A percentile compares a stretch with the other conserved stretches of the same genome.
Conservation (phyloP, 495 filamentous ascomycete species). For the Aspergillus affinis region DNA sequence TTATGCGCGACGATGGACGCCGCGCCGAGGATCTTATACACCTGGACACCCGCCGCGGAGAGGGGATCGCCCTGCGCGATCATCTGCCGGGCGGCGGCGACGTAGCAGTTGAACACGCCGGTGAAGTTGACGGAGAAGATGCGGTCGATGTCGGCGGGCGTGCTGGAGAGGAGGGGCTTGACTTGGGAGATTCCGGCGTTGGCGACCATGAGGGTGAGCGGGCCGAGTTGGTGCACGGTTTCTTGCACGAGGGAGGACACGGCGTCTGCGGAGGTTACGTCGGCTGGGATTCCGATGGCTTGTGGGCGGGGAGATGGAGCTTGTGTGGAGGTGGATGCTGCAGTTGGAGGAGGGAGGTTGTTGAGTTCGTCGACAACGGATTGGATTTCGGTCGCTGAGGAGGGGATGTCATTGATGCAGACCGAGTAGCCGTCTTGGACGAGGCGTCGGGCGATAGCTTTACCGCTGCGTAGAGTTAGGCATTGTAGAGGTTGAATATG, state of each 20-base stretch:
- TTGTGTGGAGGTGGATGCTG: too few species aligned
- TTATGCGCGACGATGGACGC: constrained; percentile 58
- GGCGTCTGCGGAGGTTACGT: constrained; percentile 50
- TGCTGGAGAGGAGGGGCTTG: constrained; percentile 59
- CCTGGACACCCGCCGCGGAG: constrained; percentile 33
- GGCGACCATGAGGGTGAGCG: constrained; percentile 37
- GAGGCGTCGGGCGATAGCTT: constrained; percentile 59
- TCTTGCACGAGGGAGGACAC: constrained; percentile 50
- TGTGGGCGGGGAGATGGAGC: constrained; percentile 30
- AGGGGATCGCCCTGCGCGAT: constrained; percentile 29
- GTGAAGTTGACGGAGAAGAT: constrained; percentile 61
- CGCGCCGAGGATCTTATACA: constrained; percentile 55
- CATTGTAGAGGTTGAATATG: too few species aligned
- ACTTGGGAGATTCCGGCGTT: constrained; percentile 66
- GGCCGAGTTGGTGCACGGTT: constrained; percentile 48
- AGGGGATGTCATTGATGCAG: constrained; percentile 58
- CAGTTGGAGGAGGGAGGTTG: not conserved
- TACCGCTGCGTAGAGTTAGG: constrained; percentile 40
- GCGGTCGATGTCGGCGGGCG: constrained; percentile 52
- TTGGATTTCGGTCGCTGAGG: constrained; percentile 44
- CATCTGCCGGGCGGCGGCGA: constrained; percentile 67
- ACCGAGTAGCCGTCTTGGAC: constrained; percentile 60
- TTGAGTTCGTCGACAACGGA: constrained; percentile 52
- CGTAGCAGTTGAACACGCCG: constrained; percentile 66
- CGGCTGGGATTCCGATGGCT: constrained; percentile 40